These are phyloP conservation scores for Myriangium duriaei DNA, from an alignment of 2,329 filamentous ascomycete genomes.

Conservation along the genomic window DNA sequence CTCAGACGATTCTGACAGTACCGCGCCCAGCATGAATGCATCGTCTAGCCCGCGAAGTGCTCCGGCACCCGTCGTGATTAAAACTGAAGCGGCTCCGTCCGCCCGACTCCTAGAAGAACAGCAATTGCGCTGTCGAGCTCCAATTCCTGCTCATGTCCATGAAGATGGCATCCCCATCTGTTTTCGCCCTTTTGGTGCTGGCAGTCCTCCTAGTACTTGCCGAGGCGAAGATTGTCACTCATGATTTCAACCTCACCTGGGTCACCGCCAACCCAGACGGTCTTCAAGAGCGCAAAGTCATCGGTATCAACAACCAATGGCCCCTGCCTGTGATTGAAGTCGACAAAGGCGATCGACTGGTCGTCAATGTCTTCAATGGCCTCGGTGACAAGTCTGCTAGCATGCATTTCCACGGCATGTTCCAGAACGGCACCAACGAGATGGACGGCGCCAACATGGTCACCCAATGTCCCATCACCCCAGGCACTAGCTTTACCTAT, in stretches of 20 bases:
- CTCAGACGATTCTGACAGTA: no score
- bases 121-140: no score
- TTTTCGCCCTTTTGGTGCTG: conserved; percentile 23
- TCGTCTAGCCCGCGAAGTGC: no score
- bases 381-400: conserved; percentile 51
- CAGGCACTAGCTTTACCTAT: conserved; percentile 52
- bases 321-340: conserved; percentile 61
- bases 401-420: conserved; percentile 68
- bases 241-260: conserved; percentile 44
- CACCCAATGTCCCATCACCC: conserved; percentile 54
- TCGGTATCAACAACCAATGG: conserved; percentile 62
- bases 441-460: conserved; percentile 63
- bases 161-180: conserved; percentile 18
- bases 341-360: conserved; percentile 59
- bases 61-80: no score
- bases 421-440: conserved; percentile 59
- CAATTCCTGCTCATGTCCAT: no score
- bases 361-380: conserved; percentile 57
- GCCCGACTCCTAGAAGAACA: no score
- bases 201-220: conserved; percentile 14
- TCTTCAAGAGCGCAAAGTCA: conserved; percentile 35
- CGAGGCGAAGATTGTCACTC: conserved; percentile 28
- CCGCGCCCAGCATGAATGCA: no score
- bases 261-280: conserved; percentile 44
- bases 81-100: no score